These are phyloP conservation scores for Lyophyllum decastes DNA, from an alignment of 768 basidiomycete genomes.

Conservation along the genomic window DNA sequence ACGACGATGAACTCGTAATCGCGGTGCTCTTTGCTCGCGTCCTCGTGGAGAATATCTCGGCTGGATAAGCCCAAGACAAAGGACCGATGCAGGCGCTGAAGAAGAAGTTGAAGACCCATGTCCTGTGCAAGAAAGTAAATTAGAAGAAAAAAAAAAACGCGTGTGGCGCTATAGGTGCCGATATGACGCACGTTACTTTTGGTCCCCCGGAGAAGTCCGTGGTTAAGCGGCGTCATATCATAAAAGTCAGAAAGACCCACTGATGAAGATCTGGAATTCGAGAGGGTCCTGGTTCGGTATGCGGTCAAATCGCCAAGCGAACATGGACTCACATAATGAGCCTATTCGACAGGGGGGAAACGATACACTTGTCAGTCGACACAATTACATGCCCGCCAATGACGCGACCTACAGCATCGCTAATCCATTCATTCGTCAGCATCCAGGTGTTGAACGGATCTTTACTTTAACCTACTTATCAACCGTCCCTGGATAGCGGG, in stretches of 20 bases:
- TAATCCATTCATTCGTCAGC: conserved; percentile 6
- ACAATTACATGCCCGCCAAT: background rate
- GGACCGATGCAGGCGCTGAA: conserved; percentile 47
- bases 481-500: conserved; percentile 43
- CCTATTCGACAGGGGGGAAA: conserved; percentile 19
- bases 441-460: no score
- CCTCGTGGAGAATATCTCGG: conserved; percentile 45
- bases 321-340: conserved; percentile 35
- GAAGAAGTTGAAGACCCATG: conserved; percentile 51
- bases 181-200: conserved; percentile 25
- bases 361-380: background rate
- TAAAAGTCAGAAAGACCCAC: conserved; percentile 22
- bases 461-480: conserved; percentile 31
- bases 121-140: conserved; percentile 20
- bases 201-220: background rate
- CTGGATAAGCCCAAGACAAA: conserved; percentile 46
- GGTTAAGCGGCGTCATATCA: background rate
- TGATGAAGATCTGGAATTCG: conserved; percentile 38
- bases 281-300: background rate
- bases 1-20: conserved; percentile 43
- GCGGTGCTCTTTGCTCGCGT: conserved; percentile 47
- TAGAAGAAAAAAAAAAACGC: no score
- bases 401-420: conserved; percentile 34
- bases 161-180: background rate
- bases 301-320: background rate